These are phyloP conservation scores for Mortierella sp. DNA, from an alignment of 371 early-diverging fungal species.

Conservation along the genomic window DNA sequence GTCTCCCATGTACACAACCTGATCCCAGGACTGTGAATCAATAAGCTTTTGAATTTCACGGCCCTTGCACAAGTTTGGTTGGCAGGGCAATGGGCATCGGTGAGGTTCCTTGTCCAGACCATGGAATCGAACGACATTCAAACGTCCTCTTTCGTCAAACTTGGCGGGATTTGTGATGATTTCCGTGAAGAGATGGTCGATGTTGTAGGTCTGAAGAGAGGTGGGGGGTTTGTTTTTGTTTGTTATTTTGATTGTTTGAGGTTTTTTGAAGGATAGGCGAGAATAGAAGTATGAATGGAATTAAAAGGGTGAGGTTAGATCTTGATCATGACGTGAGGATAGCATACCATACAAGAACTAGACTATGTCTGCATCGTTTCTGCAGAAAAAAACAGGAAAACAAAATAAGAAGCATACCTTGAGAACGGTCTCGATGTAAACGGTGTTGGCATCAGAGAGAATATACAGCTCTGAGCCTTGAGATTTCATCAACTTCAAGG, in stretches of 20 bases:
- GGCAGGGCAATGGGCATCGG: conserved; percentile 73
- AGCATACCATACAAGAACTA: not conserved
- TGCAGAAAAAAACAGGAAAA: not conserved
- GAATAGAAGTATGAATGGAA: not conserved
- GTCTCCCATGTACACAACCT: conserved; percentile 72
- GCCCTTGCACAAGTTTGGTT: conserved; percentile 85
- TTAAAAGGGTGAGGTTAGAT: not conserved
- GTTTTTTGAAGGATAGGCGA: not conserved
- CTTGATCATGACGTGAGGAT: not conserved
- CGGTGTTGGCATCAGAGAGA: conserved; percentile 81
- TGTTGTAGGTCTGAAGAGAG: conserved; percentile 61
- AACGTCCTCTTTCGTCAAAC: conserved; percentile 64
- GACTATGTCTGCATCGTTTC: not conserved
- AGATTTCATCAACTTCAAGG: conserved; percentile 61
- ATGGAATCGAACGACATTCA: conserved; percentile 67
- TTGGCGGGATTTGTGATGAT: conserved; percentile 82
- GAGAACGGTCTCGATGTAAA: conserved; percentile 78
- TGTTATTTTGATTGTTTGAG: too few relatives aligned
- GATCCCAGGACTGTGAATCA: conserved; percentile 54
- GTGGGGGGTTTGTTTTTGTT: too few relatives aligned
- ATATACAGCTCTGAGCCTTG: conserved; percentile 70
- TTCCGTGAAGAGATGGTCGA: conserved; percentile 65
- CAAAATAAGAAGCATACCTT: conserved; percentile 55
- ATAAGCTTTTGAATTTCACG: conserved; percentile 49
- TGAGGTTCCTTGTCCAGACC: conserved; percentile 65